phyloP scores from a whole-genome alignment of 2,329 filamentous ascomycete species.

The Colletotrichum coccodes region DNA sequence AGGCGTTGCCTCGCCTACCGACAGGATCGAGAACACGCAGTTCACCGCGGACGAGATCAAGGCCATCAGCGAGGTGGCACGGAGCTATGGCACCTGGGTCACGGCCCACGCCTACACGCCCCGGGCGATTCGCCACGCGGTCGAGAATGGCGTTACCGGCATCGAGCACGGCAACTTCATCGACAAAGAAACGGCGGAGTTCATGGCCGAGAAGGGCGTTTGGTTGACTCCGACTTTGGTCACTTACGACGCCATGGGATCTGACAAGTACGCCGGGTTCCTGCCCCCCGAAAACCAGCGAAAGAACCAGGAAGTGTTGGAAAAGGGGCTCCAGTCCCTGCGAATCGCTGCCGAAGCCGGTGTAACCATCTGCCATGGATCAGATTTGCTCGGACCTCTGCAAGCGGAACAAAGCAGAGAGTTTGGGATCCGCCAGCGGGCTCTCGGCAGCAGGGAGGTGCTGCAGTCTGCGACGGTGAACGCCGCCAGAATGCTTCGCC shows the following conservation, averaged over 20 bases:
- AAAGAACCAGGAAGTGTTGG: conserved; percentile 63
- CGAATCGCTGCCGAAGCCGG: conserved; percentile 61
- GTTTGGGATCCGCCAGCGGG: conserved; percentile 42
- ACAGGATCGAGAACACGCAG: conserved; percentile 62
- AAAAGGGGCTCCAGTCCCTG: conserved; percentile 55
- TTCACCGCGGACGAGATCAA: conserved; percentile 66
- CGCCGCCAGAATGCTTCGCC: conserved; percentile 58
- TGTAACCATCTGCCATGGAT: conserved; percentile 66
- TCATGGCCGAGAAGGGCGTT: conserved; percentile 59
- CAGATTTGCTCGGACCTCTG: conserved; percentile 47
- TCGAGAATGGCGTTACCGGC: conserved; percentile 63
- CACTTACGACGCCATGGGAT: conserved; percentile 60
- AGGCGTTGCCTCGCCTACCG: conserved; percentile 66
- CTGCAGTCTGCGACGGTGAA: conserved; percentile 53
- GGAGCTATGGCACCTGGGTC: conserved; percentile 60
- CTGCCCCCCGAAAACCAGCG: conserved; percentile 52
- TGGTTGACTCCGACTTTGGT: conserved; percentile 66
- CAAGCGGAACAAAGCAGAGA: conserved; percentile 44
- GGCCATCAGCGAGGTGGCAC: conserved; percentile 62
- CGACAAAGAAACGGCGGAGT: conserved; percentile 52
- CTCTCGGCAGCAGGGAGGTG: conserved; percentile 37
- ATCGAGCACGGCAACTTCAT: conserved; percentile 61
- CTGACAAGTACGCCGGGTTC: conserved; percentile 53
- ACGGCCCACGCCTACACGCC: conserved; percentile 69
- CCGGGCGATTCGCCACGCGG: conserved; percentile 61